A percentile compares a stretch with the other conserved stretches of the same genome.
These are phyloP conservation scores for Populus hybrid DNA, from an alignment of 441 rosid species.

Conservation along the genomic window DNA sequence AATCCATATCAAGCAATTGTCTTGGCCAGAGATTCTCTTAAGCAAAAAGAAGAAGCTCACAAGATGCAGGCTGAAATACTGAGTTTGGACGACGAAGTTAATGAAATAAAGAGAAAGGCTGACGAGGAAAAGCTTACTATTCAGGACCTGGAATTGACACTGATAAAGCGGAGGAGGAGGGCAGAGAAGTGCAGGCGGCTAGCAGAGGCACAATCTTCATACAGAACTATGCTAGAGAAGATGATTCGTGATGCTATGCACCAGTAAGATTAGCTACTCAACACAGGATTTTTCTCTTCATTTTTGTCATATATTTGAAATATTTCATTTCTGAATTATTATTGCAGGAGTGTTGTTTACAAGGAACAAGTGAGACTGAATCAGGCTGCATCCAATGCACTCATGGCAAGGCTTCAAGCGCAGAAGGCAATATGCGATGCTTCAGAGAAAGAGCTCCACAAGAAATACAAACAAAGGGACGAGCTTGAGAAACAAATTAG, in stretches of 20 bases:
- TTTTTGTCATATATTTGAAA: background rate
- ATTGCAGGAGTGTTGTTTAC: constrained; percentile 78
- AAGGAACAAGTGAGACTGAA: constrained; percentile 92
- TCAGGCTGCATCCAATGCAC: constrained; percentile 75
- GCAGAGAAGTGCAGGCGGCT: constrained; percentile 89
- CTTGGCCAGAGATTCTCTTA: constrained; percentile 73
- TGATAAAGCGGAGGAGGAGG: constrained; percentile 75
- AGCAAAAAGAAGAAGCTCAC: constrained; percentile 67
- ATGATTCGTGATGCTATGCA: constrained; percentile 99
- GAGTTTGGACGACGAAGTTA: constrained; percentile 61
- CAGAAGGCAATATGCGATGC: constrained; percentile 85
- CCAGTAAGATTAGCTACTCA: constrained; percentile 54
- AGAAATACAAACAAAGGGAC: constrained; percentile 71
- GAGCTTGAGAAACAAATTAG: constrained; percentile 71
- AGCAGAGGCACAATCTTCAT: constrained; percentile 91
- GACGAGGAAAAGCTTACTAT: constrained; percentile 61
- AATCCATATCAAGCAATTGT: constrained; percentile 80
- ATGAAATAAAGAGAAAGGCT: constrained; percentile 51
- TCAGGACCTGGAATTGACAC: constrained; percentile 72
- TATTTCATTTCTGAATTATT: background rate
- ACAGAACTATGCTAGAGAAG: constrained; percentile 76
- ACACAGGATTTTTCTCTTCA: background rate
- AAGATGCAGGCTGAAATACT: constrained; percentile 57
- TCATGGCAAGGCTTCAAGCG: constrained; percentile 88
- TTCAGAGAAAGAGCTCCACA: constrained; percentile 81